Conservation (phyloP, 2,329 filamentous ascomycete genomes). For the Curvularia lunata region DNA sequence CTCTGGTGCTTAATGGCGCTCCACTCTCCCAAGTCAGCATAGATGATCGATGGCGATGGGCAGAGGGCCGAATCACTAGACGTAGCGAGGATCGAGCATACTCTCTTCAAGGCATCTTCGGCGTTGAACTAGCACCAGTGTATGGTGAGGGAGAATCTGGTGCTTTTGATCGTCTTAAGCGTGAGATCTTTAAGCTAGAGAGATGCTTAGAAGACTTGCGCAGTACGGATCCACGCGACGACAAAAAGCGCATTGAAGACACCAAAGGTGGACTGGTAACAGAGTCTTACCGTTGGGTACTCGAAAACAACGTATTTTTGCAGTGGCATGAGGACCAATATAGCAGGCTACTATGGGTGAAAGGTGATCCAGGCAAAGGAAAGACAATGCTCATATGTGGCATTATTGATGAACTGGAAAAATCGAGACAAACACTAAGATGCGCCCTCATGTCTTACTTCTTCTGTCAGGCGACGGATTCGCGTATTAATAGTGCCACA, state of each 20-base stretch:
- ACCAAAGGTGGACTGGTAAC: conserved; percentile 2
- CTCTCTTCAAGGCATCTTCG: conserved; percentile 16
- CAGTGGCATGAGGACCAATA: conserved; percentile 6
- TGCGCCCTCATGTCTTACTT: conserved; percentile 32
- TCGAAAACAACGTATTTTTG: conserved; percentile 8
- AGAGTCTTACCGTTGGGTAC: conserved; percentile 15
- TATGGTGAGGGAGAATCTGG: conserved; percentile 14
- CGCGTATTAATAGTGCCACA: conserved; percentile 53
- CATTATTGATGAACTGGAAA: conserved; percentile 1
- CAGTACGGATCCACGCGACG: conserved; percentile 14
- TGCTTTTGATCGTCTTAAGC: conserved; percentile 20
- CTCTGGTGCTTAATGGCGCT: conserved; percentile 3
- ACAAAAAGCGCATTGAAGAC: conserved; percentile 4
- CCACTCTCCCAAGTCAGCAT: conserved; percentile 11
- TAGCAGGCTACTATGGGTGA: not conserved
- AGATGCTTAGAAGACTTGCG: conserved; percentile 15
- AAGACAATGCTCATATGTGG: conserved; percentile 4
- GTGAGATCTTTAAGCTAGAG: conserved; percentile 14
- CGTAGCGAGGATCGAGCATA: conserved; percentile 11
- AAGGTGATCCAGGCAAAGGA: conserved; percentile 1
- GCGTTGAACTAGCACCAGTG: conserved; percentile 1
- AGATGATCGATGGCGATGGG: conserved; percentile 16
- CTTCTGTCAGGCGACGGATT: conserved; percentile 34
- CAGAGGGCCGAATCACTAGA: conserved; percentile 18
- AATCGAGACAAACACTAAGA: not conserved